Percentiles rank a stretch among this genome's conserved stretches.
These are phyloP conservation scores for Heracleum sosnowskyi DNA, from an alignment of 129 eudicot genomes.

Conservation along the genomic window DNA sequence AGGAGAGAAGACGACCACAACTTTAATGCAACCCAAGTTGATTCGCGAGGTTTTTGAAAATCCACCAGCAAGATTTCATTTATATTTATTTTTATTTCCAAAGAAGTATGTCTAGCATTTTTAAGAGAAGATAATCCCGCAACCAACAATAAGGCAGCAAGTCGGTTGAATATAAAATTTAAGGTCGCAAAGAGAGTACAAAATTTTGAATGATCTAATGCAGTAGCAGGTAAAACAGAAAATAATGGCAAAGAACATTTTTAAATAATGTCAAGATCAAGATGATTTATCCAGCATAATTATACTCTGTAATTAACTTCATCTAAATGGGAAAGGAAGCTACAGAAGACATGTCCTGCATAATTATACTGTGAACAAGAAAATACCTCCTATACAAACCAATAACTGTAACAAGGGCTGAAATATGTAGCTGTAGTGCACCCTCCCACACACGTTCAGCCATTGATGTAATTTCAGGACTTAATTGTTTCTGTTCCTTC, in stretches of 20 bases:
- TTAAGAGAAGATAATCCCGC: background rate
- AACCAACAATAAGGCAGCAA: background rate
- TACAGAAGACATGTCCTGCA: background rate
- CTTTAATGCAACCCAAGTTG: background rate
- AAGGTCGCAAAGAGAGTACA: background rate
- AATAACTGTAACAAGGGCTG: conserved; percentile 46
- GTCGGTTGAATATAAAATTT: background rate
- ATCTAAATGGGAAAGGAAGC: background rate
- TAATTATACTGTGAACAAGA: background rate
- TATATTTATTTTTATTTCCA: background rate
- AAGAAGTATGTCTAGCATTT: no score
- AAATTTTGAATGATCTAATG: background rate
- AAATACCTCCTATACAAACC: conserved; percentile 62
- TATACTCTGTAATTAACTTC: background rate
- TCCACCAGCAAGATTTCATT: background rate
- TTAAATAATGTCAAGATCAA: background rate
- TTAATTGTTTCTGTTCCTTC: conserved; percentile 21
- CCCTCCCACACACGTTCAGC: conserved; percentile 66
- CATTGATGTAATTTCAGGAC: conserved; percentile 15
- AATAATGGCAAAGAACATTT: background rate
- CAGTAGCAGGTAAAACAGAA: background rate
- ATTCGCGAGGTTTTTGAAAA: no score
- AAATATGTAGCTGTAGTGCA: conserved; percentile 43
- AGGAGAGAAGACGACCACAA: background rate
- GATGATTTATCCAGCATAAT: background rate